These are phyloP conservation scores for Ophiocordyceps unilateralis DNA, from an alignment of 2,329 filamentous ascomycete genomes.

Conservation along the genomic window DNA sequence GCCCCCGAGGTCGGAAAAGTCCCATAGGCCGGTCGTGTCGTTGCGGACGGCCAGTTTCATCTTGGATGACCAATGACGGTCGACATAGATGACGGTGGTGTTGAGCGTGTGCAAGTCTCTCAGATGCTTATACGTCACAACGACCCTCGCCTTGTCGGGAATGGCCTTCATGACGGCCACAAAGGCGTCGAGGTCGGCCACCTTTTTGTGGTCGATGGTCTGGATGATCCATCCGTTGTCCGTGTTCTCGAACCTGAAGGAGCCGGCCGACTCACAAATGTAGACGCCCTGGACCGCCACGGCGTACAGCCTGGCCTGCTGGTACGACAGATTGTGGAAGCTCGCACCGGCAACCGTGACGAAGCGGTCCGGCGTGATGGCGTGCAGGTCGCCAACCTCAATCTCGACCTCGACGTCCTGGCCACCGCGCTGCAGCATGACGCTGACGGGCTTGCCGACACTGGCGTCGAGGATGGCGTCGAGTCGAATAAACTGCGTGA, in stretches of 20 bases:
- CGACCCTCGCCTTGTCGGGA: slow-evolving; percentile 66
- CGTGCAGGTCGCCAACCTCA: slow-evolving; percentile 74
- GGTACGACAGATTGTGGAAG: slow-evolving; percentile 93
- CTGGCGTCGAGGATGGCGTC: slow-evolving; percentile 84
- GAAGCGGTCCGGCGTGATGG: slow-evolving; percentile 90
- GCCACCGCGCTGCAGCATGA: slow-evolving; percentile 78
- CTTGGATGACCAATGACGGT: slow-evolving; percentile 89
- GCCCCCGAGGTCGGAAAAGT: slow-evolving; percentile 74
- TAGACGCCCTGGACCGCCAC: slow-evolving; percentile 86
- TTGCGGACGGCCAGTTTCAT: slow-evolving; percentile 89
- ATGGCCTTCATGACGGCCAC: slow-evolving; percentile 81
- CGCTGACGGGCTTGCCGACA: slow-evolving; percentile 59
- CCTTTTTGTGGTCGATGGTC: slow-evolving; percentile 80
- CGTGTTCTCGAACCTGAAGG: slow-evolving; percentile 83
- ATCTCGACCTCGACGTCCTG: slow-evolving; percentile 74
- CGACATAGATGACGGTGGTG: slow-evolving; percentile 80
- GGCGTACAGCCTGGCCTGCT: slow-evolving; percentile 89
- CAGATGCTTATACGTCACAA: slow-evolving; percentile 91
- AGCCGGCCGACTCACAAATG: slow-evolving; percentile 85
- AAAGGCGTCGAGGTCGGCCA: slow-evolving; percentile 73
- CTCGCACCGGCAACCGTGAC: slow-evolving; percentile 85
- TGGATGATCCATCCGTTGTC: slow-evolving; percentile 90
- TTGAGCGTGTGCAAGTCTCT: slow-evolving; percentile 87
- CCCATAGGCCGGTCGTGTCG: slow-evolving; percentile 80
- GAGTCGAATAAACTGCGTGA: slow-evolving; percentile 82